These are phyloP conservation scores for Chlorella vulgaris DNA, from an alignment of 139 green algal species.

Conservation along the genomic window DNA sequence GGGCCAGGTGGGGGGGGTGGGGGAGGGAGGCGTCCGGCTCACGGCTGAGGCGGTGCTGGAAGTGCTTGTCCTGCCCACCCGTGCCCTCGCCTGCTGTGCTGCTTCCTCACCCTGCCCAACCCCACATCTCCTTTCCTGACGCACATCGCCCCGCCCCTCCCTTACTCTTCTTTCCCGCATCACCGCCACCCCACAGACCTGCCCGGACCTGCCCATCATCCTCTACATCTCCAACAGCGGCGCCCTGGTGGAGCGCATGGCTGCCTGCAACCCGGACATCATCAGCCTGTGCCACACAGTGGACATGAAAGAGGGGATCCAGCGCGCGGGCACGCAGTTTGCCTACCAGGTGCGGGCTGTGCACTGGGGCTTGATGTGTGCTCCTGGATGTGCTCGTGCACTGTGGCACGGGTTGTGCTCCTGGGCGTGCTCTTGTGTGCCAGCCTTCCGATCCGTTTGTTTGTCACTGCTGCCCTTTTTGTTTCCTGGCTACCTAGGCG, in stretches of 20 bases:
- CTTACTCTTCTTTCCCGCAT: background rate
- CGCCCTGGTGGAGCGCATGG: constrained; percentile 94
- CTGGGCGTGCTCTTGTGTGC: too few relatives aligned
- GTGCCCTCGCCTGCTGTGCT: too few relatives aligned
- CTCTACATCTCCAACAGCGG: constrained; percentile 92
- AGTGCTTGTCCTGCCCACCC: too few relatives aligned
- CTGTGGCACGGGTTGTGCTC: too few relatives aligned
- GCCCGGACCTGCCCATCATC: constrained; percentile 90
- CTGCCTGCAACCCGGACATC: constrained; percentile 77
- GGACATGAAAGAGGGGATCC: constrained; percentile 85
- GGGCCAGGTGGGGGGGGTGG: too few relatives aligned
- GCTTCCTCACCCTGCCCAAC: too few relatives aligned
- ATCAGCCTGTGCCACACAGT: constrained; percentile 89
- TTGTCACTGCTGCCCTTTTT: too few relatives aligned
- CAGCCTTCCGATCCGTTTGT: too few relatives aligned
- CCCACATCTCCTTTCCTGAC: background rate
- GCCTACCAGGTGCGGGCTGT: constrained; percentile 75
- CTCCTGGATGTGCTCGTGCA: too few relatives aligned
- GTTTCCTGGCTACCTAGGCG: too few relatives aligned
- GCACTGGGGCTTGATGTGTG: background rate
- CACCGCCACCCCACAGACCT: constrained; percentile 15
- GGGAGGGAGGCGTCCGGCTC: too few relatives aligned
- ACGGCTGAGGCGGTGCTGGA: too few relatives aligned
- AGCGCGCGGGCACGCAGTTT: constrained; percentile 77
- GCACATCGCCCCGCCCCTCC: background rate